A percentile compares a stretch with the other conserved stretches of the same genome.
Conservation (phyloP, 176 grass and related monocot species). For the Carex myosuroides region DNA sequence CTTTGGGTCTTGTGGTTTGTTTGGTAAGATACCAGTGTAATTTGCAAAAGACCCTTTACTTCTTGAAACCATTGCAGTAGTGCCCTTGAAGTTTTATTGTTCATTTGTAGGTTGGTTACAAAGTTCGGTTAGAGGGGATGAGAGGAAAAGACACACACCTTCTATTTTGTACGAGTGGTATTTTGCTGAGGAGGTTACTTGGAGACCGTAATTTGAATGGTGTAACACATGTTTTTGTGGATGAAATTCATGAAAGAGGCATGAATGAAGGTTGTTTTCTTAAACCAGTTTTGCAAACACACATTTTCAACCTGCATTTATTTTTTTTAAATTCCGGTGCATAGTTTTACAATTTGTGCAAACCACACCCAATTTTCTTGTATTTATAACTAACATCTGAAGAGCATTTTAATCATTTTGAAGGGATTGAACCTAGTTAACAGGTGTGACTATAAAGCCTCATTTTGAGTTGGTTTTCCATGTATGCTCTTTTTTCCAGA, state of each 20-base stretch:
- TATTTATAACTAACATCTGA: background rate
- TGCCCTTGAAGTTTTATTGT: slow-evolving; percentile 21
- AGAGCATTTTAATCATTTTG: background rate
- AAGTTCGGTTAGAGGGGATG: slow-evolving; percentile 96
- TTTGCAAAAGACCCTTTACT: background rate
- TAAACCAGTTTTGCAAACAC: background rate
- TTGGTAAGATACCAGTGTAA: background rate
- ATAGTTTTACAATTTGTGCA: background rate
- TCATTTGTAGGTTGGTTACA: slow-evolving; percentile 90
- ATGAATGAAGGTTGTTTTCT: slow-evolving; percentile 89
- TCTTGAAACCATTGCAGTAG: background rate
- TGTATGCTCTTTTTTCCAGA: slow-evolving; percentile 42
- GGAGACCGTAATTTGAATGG: slow-evolving; percentile 85
- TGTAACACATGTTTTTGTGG: slow-evolving; percentile 97
- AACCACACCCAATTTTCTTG: background rate
- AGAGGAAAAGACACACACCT: slow-evolving; percentile 97
- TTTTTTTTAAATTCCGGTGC: slow-evolving; percentile 40
- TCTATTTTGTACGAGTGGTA: slow-evolving; percentile 98
- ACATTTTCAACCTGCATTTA: background rate
- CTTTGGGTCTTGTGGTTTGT: background rate
- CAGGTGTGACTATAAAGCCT: background rate
- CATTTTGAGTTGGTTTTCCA: background rate
- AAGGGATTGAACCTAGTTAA: background rate
- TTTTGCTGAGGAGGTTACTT: slow-evolving; percentile 87
- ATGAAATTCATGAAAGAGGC: slow-evolving; percentile 99